These are phyloP conservation scores for Coemansia sp. DNA, from an alignment of 192 early-diverging fungal species.

Conservation along the genomic window DNA sequence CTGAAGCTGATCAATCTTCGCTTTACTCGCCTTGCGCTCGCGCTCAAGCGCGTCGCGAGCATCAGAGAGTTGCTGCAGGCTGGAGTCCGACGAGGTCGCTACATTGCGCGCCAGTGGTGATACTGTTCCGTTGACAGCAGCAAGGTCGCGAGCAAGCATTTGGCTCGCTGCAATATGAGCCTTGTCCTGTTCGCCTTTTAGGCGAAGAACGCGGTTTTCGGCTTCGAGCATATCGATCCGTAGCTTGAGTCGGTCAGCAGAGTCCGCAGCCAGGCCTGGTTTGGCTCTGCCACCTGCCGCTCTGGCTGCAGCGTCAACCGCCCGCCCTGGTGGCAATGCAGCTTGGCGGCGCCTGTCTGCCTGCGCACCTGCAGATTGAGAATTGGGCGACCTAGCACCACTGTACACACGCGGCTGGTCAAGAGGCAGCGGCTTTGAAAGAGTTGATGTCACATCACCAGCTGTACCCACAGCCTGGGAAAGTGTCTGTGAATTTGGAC, in stretches of 20 bases:
- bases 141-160: constrained; percentile 55
- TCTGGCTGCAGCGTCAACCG: constrained; percentile 2
- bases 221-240: constrained; percentile 69
- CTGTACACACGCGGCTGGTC: constrained; percentile 5
- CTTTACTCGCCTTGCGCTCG: constrained; percentile 31
- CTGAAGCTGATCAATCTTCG: constrained; percentile 29
- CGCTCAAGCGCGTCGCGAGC: constrained; percentile 28
- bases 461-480: constrained; percentile 10
- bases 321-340: not conserved
- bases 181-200: constrained; percentile 65
- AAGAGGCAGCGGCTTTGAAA: constrained; percentile 1
- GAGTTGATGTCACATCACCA: not conserved
- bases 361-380: not conserved
- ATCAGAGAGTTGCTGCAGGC: constrained; percentile 29
- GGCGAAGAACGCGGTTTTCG: constrained; percentile 67
- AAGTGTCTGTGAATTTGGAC: constrained; percentile 28
- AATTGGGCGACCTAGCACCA: constrained; percentile 4
- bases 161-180: constrained; percentile 57
- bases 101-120: constrained; percentile 17
- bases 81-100: not conserved
- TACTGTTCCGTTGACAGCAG: constrained; percentile 15
- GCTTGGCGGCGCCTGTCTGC: constrained; percentile 12
- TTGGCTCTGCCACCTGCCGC: not conserved
- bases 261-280: constrained; percentile 9
- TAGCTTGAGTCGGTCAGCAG: constrained; percentile 58